Evolutionary conservation across 768 basidiomycete species (phyloP).

Genomic region (Rhodotorula babjevae): DNA sequence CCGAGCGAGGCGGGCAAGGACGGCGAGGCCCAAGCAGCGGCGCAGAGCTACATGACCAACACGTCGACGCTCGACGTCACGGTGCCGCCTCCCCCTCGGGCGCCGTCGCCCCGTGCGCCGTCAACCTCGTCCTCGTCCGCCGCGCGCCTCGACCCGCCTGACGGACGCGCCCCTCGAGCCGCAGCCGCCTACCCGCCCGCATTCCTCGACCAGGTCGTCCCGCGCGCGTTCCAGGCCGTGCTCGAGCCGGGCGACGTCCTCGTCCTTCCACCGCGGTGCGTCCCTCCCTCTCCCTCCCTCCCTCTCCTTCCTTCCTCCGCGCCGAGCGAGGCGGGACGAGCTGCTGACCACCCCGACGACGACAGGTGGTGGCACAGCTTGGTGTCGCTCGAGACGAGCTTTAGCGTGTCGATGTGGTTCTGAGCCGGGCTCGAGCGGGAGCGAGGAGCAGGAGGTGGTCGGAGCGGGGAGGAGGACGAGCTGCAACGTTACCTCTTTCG

Average conservation of each 20-base stretch:
- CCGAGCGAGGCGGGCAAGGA: no score
- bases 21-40: neutral
- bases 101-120: neutral
- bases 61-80: conserved; percentile 83
- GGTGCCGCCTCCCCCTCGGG: conserved; percentile 7
- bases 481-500: no score
- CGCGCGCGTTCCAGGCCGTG: conserved; percentile 59
- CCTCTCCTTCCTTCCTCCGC: neutral
- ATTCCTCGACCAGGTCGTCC: conserved; percentile 60
- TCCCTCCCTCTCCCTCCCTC: neutral
- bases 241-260: conserved; percentile 76
- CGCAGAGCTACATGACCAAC: conserved; percentile 59
- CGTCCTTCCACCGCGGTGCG: conserved; percentile 71
- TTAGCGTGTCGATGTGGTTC: conserved; percentile 43
- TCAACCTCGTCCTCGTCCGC: no score
- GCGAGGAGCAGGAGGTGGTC: no score
- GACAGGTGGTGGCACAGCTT: conserved; percentile 74
- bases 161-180: neutral
- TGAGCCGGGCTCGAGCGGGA: neutral
- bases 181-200: conserved; percentile 28
- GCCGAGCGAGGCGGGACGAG: neutral
- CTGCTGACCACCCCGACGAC: no score
- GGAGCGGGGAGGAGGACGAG: no score
- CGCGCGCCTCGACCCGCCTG: neutral
- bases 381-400: conserved; percentile 37